Conservation (phyloP, 2,329 filamentous ascomycete species). For the Neocatenulostroma microsporum region DNA sequence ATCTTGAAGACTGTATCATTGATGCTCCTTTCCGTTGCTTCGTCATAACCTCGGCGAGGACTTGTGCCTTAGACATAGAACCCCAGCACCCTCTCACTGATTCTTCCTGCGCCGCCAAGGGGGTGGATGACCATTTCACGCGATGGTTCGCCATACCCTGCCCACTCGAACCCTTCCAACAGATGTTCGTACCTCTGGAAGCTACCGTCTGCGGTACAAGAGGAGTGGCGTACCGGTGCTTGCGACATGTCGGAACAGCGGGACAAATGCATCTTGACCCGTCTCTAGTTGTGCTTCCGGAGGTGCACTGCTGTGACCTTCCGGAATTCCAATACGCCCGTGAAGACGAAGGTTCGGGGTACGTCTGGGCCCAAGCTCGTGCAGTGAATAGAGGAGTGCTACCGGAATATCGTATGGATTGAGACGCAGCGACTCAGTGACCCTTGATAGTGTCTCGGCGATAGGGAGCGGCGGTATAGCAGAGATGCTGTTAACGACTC, state of each 20-base stretch:
- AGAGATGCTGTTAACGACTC: conserved; percentile 11
- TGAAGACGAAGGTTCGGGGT: conserved; percentile 4
- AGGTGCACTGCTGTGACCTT: conserved; percentile 10
- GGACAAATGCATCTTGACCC: no score
- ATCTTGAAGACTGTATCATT: conserved; percentile 10
- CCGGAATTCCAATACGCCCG: conserved; percentile 10
- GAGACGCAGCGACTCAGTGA: conserved; percentile 10
- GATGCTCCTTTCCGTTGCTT: conserved; percentile 8
- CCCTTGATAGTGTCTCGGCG: conserved; percentile 7
- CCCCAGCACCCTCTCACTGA: conserved; percentile 11
- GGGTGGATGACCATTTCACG: conserved; percentile 11
- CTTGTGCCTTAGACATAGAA: conserved; percentile 20
- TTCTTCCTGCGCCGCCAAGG: no score
- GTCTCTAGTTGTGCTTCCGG: conserved; percentile 7
- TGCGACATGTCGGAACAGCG: no score
- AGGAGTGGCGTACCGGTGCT: no score
- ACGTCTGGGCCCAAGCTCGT: conserved; percentile 7
- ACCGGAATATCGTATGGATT: conserved; percentile 14
- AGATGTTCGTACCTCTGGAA: no score
- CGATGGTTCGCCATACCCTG: conserved; percentile 16
- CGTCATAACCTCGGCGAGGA: conserved; percentile 17
- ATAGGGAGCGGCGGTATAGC: conserved; percentile 5
- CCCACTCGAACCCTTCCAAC: conserved; percentile 16
- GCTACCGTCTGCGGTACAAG: no score
- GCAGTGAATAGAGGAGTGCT: conserved; percentile 14